These are phyloP conservation scores for Betula pendula DNA, from an alignment of 306 rosid species.

Conservation along the genomic window DNA sequence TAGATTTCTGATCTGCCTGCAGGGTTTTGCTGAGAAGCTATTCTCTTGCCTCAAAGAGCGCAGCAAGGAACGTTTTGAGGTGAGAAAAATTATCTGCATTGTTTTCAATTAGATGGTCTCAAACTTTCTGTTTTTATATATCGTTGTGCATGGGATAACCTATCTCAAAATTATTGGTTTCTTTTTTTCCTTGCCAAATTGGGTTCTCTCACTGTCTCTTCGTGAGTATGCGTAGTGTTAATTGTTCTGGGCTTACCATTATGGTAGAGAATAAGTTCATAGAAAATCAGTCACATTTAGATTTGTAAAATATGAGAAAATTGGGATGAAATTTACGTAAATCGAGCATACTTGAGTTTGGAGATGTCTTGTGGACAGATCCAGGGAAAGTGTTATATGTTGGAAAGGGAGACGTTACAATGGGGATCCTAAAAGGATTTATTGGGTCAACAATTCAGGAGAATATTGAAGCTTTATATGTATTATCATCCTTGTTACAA, in stretches of 20 bases:
- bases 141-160: not conserved
- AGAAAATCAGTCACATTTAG: not conserved
- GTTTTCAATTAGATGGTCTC: no score
- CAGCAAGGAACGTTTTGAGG: conserved; percentile 84
- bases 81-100: conserved; percentile 20
- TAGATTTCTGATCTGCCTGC: conserved; percentile 31
- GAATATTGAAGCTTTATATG: not conserved
- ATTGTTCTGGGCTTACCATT: not conserved
- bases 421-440: not conserved
- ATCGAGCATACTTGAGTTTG: not conserved
- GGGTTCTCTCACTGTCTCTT: not conserved
- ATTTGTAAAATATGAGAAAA: not conserved
- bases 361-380: conserved; percentile 2
- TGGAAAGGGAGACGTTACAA: not conserved
- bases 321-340: not conserved
- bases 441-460: not conserved
- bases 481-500: not conserved
- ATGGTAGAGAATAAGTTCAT: not conserved
- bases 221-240: not conserved
- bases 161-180: not conserved
- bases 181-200: not conserved
- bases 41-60: conserved; percentile 73
- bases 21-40: conserved; percentile 91
- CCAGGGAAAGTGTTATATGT: not conserved
- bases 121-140: not conserved